phyloP scores from a whole-genome alignment of 495 filamentous ascomycete genomes.

The Penicillium waksmanii region DNA sequence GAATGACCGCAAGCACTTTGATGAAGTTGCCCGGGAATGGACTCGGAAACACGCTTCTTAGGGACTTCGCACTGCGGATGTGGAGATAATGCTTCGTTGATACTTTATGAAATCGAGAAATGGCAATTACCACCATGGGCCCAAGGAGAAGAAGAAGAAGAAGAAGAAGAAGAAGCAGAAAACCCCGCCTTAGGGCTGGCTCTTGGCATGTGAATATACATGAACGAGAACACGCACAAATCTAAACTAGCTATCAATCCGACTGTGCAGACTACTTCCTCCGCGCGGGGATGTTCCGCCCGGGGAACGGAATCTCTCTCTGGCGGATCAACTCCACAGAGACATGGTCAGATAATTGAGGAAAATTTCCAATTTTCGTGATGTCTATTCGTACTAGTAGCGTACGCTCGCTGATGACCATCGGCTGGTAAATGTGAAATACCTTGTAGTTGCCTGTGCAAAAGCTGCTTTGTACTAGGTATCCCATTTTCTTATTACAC shows the following conservation, averaged over 20 bases:
- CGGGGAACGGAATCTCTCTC: neutral
- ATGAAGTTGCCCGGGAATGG: slow-evolving; percentile 83
- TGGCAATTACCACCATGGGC: neutral
- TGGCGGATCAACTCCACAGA: neutral
- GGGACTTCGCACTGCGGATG: slow-evolving; percentile 22
- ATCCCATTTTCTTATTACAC: neutral
- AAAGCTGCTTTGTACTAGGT: too few relatives aligned
- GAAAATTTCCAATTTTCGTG: neutral
- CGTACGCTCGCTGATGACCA: too few relatives aligned
- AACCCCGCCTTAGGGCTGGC: neutral
- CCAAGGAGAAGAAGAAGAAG: too few relatives aligned
- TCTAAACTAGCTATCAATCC: neutral
- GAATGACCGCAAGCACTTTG: slow-evolving; percentile 70
- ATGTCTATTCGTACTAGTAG: neutral
- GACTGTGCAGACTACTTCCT: neutral
- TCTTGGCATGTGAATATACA: neutral
- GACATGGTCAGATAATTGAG: neutral
- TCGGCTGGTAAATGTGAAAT: too few relatives aligned
- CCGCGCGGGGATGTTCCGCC: neutral
- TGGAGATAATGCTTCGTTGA: neutral
- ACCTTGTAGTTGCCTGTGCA: too few relatives aligned
- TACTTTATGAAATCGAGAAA: slow-evolving; percentile 6
- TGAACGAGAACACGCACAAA: neutral
- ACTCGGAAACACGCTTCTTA: slow-evolving; percentile 73
- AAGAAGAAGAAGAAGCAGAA: neutral